A percentile compares a stretch with the other conserved stretches of the same genome.
Conservation (phyloP, 2,329 filamentous ascomycete genomes). For the Ceratocystis albifundus region DNA sequence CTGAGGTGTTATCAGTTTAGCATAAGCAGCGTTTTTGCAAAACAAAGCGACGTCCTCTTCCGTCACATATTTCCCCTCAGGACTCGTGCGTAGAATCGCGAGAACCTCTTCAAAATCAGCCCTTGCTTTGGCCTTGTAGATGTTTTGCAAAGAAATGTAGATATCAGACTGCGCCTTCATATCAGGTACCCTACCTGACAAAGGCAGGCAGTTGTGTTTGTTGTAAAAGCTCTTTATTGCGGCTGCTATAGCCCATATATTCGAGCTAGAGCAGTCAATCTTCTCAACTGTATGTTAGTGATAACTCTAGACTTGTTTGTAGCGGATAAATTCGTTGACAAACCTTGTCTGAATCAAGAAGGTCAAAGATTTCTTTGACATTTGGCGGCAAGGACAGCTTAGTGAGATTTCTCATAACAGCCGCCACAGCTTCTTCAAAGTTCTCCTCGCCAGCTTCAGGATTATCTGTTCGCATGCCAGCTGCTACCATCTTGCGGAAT, state of each 20-base stretch:
- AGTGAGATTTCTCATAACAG: conserved; percentile 78
- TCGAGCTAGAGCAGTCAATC: neutral
- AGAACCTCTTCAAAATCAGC: conserved; percentile 67
- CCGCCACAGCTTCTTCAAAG: conserved; percentile 80
- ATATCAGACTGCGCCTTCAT: conserved; percentile 93
- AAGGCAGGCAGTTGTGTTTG: conserved; percentile 60
- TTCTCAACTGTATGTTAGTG: neutral
- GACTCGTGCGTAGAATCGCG: conserved; percentile 44
- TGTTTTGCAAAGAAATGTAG: conserved; percentile 80
- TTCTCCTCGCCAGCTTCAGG: conserved; percentile 90
- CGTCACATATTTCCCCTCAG: conserved; percentile 45
- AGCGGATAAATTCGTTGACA: neutral
- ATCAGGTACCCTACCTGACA: conserved; percentile 81
- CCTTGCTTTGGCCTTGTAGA: conserved; percentile 83
- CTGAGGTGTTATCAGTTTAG: conserved; percentile 65
- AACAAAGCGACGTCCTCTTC: conserved; percentile 74
- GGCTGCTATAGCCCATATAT: conserved; percentile 79
- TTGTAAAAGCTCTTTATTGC: conserved; percentile 68
- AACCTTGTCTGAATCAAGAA: conserved; percentile 17
- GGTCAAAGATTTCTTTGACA: conserved; percentile 61
- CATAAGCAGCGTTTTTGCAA: conserved; percentile 88
- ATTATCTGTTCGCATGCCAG: conserved; percentile 56
- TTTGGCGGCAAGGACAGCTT: conserved; percentile 54
- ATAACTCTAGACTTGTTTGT: neutral
- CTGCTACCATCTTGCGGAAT: conserved; percentile 61